A percentile compares a stretch with the other conserved stretches of the same genome.
Conservation (phyloP, 2,329 filamentous ascomycete genomes). For the Sclerotinia glacialis region DNA sequence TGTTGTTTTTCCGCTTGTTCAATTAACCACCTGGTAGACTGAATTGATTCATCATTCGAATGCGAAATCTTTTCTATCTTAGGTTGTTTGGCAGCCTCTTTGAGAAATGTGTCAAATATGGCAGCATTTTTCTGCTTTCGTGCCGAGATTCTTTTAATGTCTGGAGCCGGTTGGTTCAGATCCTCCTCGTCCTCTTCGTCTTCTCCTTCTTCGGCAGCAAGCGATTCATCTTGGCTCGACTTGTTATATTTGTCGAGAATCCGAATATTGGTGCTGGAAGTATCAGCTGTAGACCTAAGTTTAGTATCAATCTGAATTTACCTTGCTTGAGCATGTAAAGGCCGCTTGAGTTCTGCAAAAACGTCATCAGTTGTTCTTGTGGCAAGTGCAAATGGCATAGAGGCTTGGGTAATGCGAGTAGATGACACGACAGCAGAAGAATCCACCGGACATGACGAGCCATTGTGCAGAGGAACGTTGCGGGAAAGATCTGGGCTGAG, state of each 20-base stretch:
- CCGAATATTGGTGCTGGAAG: background rate
- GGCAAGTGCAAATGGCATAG: slow-evolving; percentile 25
- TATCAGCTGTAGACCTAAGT: background rate
- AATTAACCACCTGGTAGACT: slow-evolving; percentile 38
- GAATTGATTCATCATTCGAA: slow-evolving; percentile 31
- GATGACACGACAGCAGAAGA: slow-evolving; percentile 23
- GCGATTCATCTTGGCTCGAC: slow-evolving; percentile 6
- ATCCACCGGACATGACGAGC: slow-evolving; percentile 25
- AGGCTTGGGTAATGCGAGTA: slow-evolving; percentile 18
- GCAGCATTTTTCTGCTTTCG: slow-evolving; percentile 51
- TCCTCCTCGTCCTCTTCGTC: slow-evolving; percentile 28
- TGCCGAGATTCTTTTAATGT: slow-evolving; percentile 45
- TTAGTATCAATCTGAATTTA: background rate
- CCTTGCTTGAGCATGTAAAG: slow-evolving; percentile 1
- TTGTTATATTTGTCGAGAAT: background rate
- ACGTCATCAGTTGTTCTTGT: slow-evolving; percentile 35
- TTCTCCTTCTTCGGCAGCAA: slow-evolving; percentile 20
- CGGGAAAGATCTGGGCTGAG: background rate
- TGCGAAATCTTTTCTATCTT: slow-evolving; percentile 1
- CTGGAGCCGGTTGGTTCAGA: slow-evolving; percentile 35
- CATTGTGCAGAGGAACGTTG: background rate
- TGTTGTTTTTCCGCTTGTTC: slow-evolving; percentile 40
- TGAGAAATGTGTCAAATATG: slow-evolving; percentile 44
- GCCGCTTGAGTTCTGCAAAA: slow-evolving; percentile 34
- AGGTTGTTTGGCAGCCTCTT: slow-evolving; percentile 3